Evolutionary conservation across 495 filamentous ascomycete species (phyloP).

Genomic region (Trichoderma virens): DNA sequence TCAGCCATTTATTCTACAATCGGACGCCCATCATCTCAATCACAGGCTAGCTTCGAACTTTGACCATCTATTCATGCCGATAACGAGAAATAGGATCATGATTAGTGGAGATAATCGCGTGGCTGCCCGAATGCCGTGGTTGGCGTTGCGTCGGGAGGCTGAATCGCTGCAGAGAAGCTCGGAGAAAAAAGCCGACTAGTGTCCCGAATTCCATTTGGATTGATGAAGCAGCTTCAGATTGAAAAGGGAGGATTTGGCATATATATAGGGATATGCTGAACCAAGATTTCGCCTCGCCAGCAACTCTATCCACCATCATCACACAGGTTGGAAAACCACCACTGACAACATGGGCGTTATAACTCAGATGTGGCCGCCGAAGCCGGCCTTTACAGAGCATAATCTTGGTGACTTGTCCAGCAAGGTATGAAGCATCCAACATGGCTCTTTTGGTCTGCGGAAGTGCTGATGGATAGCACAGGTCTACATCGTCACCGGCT

Average conservation of each 20-base stretch:
- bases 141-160: background rate
- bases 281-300: background rate
- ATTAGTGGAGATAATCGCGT: background rate
- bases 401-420: background rate
- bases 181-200: background rate
- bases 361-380: conserved; percentile 9
- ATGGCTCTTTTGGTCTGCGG: background rate
- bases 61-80: background rate
- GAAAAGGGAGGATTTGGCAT: background rate
- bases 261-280: background rate
- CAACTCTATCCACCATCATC: background rate
- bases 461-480: background rate
- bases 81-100: background rate
- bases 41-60: background rate
- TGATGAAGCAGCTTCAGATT: background rate
- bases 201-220: background rate
- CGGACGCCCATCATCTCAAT: background rate
- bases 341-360: background rate
- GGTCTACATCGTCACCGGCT: conserved; percentile 44
- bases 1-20: background rate
- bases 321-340: background rate
- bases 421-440: background rate
- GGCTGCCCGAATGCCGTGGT: background rate
- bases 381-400: conserved; percentile 10
- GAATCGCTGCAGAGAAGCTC: background rate